Percentiles rank a stretch among this genome's conserved stretches.
Evolutionary conservation across 2,329 filamentous ascomycete species (phyloP).

Genomic region (Claviceps sp.): DNA sequence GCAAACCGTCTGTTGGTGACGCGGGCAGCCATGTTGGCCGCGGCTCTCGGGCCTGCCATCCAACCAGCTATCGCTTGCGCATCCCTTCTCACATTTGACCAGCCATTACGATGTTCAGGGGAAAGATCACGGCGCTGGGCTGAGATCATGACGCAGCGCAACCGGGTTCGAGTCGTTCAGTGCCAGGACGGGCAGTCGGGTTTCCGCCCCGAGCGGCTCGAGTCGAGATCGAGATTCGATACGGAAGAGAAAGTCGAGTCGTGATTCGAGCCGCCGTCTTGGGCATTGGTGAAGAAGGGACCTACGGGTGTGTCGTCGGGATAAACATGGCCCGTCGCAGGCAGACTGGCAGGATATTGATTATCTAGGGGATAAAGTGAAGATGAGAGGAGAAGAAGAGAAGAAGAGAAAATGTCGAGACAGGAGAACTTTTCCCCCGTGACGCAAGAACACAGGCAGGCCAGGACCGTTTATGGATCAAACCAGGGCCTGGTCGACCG

Average conservation of each 20-base stretch:
- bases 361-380: too few relatives aligned
- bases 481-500: too few relatives aligned
- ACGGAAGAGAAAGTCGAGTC: neutral
- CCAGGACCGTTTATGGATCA: too few relatives aligned
- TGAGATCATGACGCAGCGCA: neutral
- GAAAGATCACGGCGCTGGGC: neutral
- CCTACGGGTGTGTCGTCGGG: too few relatives aligned
- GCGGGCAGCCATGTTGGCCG: slow-evolving; percentile 3
- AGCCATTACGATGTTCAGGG: neutral
- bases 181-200: neutral
- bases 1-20: slow-evolving; percentile 16
- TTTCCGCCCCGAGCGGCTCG: neutral
- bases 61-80: neutral
- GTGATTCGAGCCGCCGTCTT: neutral
- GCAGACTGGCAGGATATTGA: too few relatives aligned
- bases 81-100: neutral
- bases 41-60: neutral
- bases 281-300: too few relatives aligned
- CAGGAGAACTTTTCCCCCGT: too few relatives aligned
- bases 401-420: too few relatives aligned
- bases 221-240: neutral
- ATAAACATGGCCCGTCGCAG: too few relatives aligned
- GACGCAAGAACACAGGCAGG: too few relatives aligned
- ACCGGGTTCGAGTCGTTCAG: neutral
- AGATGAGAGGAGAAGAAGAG: too few relatives aligned